phyloP scores from a whole-genome alignment of 495 filamentous ascomycete genomes.

The Penicillium longicatenatum region DNA sequence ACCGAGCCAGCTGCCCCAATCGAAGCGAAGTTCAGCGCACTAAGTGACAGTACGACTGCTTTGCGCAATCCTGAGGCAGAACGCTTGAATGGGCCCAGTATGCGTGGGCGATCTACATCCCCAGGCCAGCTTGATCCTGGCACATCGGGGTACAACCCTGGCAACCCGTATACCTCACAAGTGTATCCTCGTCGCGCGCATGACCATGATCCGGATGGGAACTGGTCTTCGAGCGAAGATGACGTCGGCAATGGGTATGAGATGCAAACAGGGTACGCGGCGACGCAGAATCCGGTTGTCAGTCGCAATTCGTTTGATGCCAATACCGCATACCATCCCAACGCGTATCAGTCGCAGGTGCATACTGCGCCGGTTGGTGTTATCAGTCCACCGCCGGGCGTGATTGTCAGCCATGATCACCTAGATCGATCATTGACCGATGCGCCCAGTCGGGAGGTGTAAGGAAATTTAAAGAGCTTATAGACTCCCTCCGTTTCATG shows the following conservation, averaged over 20 bases:
- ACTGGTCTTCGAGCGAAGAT: constrained; percentile 49
- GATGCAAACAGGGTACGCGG: constrained; percentile 42
- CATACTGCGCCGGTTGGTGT: constrained; percentile 14
- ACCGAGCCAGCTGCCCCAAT: constrained; percentile 35
- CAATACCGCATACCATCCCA: constrained; percentile 23
- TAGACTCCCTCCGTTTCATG: not conserved
- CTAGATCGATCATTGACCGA: constrained; percentile 30
- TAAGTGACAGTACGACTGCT: constrained; percentile 31
- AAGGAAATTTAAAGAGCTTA: not conserved
- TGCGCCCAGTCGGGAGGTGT: constrained; percentile 19
- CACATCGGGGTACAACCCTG: constrained; percentile 8
- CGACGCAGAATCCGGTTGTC: constrained; percentile 26
- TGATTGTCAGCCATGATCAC: constrained; percentile 13
- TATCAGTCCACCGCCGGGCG: constrained; percentile 8
- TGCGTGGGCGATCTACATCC: constrained; percentile 8
- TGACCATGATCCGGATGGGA: constrained; percentile 37
- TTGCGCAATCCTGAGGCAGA: constrained; percentile 40
- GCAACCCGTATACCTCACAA: constrained; percentile 29
- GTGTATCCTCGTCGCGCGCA: constrained; percentile 32
- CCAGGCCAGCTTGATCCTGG: constrained; percentile 8
- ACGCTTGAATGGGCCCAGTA: constrained; percentile 19
- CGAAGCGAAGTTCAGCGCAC: constrained; percentile 7
- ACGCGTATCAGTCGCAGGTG: constrained; percentile 36
- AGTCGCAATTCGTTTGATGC: constrained; percentile 27
- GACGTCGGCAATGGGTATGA: constrained; percentile 41